These are phyloP conservation scores for Solioccasus polychromus DNA, from an alignment of 768 basidiomycete species.

Conservation along the genomic window DNA sequence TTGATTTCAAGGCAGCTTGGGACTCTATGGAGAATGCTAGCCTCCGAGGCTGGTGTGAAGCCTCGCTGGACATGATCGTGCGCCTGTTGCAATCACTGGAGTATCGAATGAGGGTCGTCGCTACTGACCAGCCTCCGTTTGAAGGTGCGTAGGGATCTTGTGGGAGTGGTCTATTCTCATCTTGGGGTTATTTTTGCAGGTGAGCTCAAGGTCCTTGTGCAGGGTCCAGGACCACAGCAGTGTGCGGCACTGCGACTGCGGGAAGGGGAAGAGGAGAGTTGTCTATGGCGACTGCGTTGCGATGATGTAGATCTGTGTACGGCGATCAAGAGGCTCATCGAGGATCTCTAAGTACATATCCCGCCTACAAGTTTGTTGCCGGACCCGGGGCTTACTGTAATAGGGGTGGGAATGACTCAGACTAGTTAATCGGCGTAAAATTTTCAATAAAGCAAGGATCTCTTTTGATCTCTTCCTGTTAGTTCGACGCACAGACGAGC, in stretches of 20 bases:
- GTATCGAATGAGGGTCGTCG: slow-evolving; percentile 46
- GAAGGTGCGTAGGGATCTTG: slow-evolving; percentile 41
- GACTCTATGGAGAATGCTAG: slow-evolving; percentile 42
- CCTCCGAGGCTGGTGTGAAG: slow-evolving; percentile 69
- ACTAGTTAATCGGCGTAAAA: background rate
- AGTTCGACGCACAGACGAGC: slow-evolving; percentile 4
- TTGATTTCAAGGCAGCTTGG: slow-evolving; percentile 63
- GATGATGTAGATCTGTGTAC: slow-evolving; percentile 41
- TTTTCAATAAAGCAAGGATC: slow-evolving; percentile 16
- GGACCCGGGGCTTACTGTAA: too few relatives aligned
- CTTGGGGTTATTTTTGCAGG: slow-evolving; percentile 37
- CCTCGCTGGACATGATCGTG: slow-evolving; percentile 51
- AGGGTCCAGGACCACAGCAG: slow-evolving; percentile 19
- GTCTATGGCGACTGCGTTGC: slow-evolving; percentile 68
- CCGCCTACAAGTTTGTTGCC: too few relatives aligned
- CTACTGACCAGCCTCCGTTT: slow-evolving; percentile 57
- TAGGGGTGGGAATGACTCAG: too few relatives aligned
- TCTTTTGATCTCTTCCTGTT: slow-evolving; percentile 10
- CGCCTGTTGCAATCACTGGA: slow-evolving; percentile 51
- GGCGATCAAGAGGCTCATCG: slow-evolving; percentile 44
- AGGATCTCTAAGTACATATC: slow-evolving; percentile 20
- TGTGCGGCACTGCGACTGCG: slow-evolving; percentile 52
- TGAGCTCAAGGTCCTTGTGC: slow-evolving; percentile 60
- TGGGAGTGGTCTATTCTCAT: background rate
- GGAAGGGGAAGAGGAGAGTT: slow-evolving; percentile 66